Base-by-base conservation (phyloP, 2,329 filamentous ascomycete genomes). In the Pyrenochaeta sp. region DNA sequence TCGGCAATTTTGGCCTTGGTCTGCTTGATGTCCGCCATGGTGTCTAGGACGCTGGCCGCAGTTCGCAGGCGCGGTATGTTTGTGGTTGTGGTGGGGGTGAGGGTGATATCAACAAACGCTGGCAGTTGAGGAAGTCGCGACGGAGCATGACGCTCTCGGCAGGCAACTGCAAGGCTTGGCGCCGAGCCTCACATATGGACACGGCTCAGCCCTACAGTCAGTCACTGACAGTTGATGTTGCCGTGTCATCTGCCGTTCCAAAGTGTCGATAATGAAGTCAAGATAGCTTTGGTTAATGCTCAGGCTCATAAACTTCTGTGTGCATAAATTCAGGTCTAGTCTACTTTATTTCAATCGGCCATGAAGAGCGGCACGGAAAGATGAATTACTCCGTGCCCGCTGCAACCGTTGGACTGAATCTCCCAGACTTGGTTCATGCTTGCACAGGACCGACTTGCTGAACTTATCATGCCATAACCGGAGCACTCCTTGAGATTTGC, bases 11-110 rank as follows among this genome's bases (percentile, higher is more conserved):
- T 63, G 33, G 66, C 52, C 58, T 64, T 68, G 42, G 68, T 61
- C 14, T 60, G 51, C 53, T 66, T 68, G 36, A 72, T 51, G 15
- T 72, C 65, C 6, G 66, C 62, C 65, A 69, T 71, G 17, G 31
- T 58, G 57, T 20, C 7, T 18, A 32, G 5, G 31, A 14, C 23
- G 47, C 29, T 32, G 51, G 43, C 27, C 33, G 49, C 31, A 31
- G 46, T 40, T 42, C 12, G 30, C 32, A 17, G 42, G 45, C 31
- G 40, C 31, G 43, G 54, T 43, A 40, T 27, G 40, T 41, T 23
- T 39, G 55, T 35, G 11, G 29, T 20, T 36, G 36, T 40, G 41
- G 32, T 30, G 27, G 45, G 29, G 17, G 27, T 29, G 27, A 18
- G 30, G 30, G 9, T 17, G 18, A 41, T 21, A 10, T n/a, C 4